phyloP scores from a whole-genome alignment of 1,284 basidiomycete genomes.

The Caloboletus inedulis region DNA sequence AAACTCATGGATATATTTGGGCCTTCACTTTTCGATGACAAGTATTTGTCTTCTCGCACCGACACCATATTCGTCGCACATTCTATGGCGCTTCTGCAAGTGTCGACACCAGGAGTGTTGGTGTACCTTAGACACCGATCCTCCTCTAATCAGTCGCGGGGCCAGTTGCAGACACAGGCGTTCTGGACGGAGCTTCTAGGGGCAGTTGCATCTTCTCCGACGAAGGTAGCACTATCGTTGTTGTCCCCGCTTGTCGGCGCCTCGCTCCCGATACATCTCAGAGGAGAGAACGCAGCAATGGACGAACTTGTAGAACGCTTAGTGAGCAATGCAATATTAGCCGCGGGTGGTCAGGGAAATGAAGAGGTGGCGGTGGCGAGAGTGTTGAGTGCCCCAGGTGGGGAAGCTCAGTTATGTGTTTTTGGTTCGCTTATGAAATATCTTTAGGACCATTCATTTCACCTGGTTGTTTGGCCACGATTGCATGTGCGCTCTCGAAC shows the following conservation, averaged over 20 bases:
- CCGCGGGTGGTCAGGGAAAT: background rate
- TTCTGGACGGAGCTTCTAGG: slow-evolving; percentile 24
- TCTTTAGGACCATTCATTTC: slow-evolving; percentile 24
- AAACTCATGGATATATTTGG: slow-evolving; percentile 30
- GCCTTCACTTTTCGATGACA: slow-evolving; percentile 39
- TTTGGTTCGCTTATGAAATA: background rate
- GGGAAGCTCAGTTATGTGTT: background rate
- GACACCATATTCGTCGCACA: slow-evolving; percentile 43
- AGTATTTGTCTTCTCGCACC: slow-evolving; percentile 38
- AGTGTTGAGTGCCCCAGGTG: slow-evolving; percentile 22
- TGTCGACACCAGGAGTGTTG: slow-evolving; percentile 43
- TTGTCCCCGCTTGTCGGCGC: slow-evolving; percentile 12
- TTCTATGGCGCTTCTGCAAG: slow-evolving; percentile 39
- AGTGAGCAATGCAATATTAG: slow-evolving; percentile 12
- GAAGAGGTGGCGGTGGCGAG: slow-evolving; percentile 1
- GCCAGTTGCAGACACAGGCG: slow-evolving; percentile 12
- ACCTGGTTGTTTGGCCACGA: slow-evolving; percentile 13
- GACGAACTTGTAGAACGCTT: slow-evolving; percentile 19
- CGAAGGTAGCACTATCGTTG: slow-evolving; percentile 9
- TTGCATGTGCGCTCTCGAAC: slow-evolving; percentile 18
- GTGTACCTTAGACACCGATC: slow-evolving; percentile 22
- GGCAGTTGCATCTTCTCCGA: slow-evolving; percentile 19
- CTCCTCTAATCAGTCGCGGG: slow-evolving; percentile 7
- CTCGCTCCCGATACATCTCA: slow-evolving; percentile 24
- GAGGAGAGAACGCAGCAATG: slow-evolving; percentile 21